Evolutionary conservation across 2,329 filamentous ascomycete species (phyloP).

Genomic region (Podosphaera xanthii): DNA sequence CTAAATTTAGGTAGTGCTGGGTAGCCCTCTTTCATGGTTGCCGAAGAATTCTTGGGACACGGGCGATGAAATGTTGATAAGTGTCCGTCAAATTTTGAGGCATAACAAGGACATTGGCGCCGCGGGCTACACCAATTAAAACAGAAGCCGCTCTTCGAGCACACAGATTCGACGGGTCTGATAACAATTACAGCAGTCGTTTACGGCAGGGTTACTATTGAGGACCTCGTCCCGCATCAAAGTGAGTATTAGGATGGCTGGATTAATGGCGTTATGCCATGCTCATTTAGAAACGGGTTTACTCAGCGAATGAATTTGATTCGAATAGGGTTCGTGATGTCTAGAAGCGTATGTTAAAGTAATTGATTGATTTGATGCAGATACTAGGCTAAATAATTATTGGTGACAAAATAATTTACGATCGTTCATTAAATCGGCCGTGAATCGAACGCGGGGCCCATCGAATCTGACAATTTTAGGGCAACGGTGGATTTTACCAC

Average conservation of each 20-base stretch:
- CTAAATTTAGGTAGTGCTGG: not conserved
- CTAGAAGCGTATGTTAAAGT: no score
- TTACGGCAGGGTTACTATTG: not conserved
- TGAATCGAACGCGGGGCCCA: conserved; percentile 2
- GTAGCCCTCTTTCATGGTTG: not conserved
- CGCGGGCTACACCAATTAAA: not conserved
- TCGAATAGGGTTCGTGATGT: no score
- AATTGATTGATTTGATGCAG: no score
- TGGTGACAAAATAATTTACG: no score
- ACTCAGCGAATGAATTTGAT: no score
- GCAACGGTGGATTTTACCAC: no score
- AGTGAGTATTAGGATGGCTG: not conserved
- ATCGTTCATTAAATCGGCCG: not conserved
- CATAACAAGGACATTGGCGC: not conserved
- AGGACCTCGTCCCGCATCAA: not conserved
- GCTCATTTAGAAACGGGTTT: no score
- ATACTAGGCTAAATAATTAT: no score
- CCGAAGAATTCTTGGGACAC: not conserved
- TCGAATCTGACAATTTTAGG: not conserved
- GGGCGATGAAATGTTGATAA: not conserved
- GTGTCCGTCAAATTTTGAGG: not conserved
- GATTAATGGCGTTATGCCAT: no score
- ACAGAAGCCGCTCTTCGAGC: not conserved
- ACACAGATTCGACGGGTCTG: not conserved
- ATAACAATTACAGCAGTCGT: not conserved